Evolutionary conservation across 75 land plant species (phyloP).

Genomic region (Azolla pinnata): DNA sequence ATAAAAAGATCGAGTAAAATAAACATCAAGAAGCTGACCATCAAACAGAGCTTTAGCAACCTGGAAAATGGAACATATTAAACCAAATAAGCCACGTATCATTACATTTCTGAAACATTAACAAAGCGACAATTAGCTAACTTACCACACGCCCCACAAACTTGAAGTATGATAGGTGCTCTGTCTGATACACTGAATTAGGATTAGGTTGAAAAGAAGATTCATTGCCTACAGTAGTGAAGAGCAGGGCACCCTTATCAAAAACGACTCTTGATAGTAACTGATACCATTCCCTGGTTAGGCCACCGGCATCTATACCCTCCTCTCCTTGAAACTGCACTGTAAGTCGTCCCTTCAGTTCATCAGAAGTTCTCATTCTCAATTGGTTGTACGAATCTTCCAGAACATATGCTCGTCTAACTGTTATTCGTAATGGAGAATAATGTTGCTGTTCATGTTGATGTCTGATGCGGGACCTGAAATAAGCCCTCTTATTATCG

Average conservation of each 20-base stretch:
- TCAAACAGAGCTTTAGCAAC: conserved; percentile 38
- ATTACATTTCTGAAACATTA: conserved; percentile 1
- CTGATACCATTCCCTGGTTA: conserved; percentile 98
- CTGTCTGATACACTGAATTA: conserved; percentile 95
- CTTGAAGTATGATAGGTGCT: conserved; percentile 96
- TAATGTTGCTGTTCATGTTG: conserved; percentile 95
- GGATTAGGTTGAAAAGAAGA: conserved; percentile 97
- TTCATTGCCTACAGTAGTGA: conserved; percentile 97
- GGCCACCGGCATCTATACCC: conserved; percentile 99
- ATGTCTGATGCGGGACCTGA: conserved; percentile 60
- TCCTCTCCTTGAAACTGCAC: conserved; percentile 98
- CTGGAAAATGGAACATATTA: too few species aligned
- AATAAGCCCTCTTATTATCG: conserved; percentile 64
- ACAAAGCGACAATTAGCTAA: conserved; percentile 1
- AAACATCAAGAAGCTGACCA: conserved; percentile 33
- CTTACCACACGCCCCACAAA: conserved; percentile 98
- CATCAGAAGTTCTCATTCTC: conserved; percentile 75
- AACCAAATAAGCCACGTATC: neutral
- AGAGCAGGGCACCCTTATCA: conserved; percentile 92
- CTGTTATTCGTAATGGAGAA: conserved; percentile 77
- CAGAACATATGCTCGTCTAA: conserved; percentile 86
- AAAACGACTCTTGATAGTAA: conserved; percentile 83
- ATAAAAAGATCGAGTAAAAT: conserved; percentile 38
- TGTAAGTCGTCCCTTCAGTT: too few species aligned
- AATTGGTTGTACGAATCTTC: conserved; percentile 97